phyloP scores from a whole-genome alignment of 192 early-diverging fungal species.

The Rhizophagus clarus region DNA sequence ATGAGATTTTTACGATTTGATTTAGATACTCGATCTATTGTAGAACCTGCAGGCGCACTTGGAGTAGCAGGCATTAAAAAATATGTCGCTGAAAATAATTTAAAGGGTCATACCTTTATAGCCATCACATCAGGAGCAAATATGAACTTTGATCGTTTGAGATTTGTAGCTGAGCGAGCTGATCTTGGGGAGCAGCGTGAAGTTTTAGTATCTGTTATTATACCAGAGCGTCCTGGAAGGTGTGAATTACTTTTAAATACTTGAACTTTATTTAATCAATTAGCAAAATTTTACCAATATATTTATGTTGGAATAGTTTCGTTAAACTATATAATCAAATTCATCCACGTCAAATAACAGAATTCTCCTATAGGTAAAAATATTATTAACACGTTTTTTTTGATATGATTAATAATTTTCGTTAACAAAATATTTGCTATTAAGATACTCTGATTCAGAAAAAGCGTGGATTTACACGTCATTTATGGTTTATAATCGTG shows the following conservation, averaged over 20 bases:
- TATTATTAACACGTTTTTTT: neutral
- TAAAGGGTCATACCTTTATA: conserved; percentile 66
- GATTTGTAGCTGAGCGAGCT: conserved; percentile 96
- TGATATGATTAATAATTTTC: neutral
- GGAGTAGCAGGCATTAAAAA: conserved; percentile 87
- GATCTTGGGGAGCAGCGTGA: conserved; percentile 92
- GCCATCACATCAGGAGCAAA: conserved; percentile 92
- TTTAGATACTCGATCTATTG: conserved; percentile 86
- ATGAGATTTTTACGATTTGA: neutral
- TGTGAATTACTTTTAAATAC: conserved; percentile 31
- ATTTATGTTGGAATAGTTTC: conserved; percentile 53
- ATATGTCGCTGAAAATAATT: conserved; percentile 60
- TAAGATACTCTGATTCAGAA: conserved; percentile 72
- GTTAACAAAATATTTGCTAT: neutral
- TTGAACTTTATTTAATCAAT: neutral
- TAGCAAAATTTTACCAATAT: neutral
- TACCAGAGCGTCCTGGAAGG: conserved; percentile 88
- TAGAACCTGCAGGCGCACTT: conserved; percentile 96
- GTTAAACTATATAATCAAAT: conserved; percentile 78
- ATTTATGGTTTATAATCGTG: conserved; percentile 76
- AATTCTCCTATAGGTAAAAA: conserved; percentile 80
- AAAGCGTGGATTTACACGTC: conserved; percentile 89
- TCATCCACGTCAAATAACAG: conserved; percentile 85
- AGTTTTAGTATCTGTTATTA: conserved; percentile 87
- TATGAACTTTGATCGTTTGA: conserved; percentile 98